These are phyloP conservation scores for Articulospora tetracladia DNA, from an alignment of 495 filamentous ascomycete species.

Conservation along the genomic window DNA sequence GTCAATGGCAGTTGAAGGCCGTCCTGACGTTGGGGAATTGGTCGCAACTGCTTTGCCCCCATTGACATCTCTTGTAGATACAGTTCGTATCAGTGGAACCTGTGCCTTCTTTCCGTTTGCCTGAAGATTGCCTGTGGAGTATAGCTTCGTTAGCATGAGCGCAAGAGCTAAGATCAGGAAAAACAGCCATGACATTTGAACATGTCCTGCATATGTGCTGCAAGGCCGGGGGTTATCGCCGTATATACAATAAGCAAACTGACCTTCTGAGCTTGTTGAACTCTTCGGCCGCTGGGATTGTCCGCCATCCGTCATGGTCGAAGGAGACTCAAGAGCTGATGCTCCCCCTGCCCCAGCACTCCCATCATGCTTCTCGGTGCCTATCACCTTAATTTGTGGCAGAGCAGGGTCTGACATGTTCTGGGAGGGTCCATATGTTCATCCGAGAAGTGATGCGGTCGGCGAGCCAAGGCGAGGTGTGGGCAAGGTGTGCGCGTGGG, in stretches of 20 bases:
- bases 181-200: slow-evolving; percentile 11
- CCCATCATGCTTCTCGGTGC: slow-evolving; percentile 30
- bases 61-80: slow-evolving; percentile 21
- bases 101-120: slow-evolving; percentile 28
- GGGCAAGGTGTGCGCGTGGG: slow-evolving; percentile 6
- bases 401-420: slow-evolving; percentile 34
- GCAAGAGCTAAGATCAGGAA: not conserved
- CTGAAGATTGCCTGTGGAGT: slow-evolving; percentile 21
- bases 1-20: slow-evolving; percentile 41
- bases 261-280: slow-evolving; percentile 26
- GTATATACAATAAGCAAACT: slow-evolving; percentile 3
- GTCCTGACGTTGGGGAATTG: slow-evolving; percentile 6
- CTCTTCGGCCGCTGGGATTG: slow-evolving; percentile 21
- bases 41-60: slow-evolving; percentile 13
- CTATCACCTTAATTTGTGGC: slow-evolving; percentile 38
- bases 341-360: slow-evolving; percentile 6
- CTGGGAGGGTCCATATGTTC: slow-evolving; percentile 23
- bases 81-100: slow-evolving; percentile 27
- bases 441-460: not conserved
- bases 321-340: slow-evolving; percentile 21
- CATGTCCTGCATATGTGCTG: not conserved
- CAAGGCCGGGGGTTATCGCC: not conserved
- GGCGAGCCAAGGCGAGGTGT: not conserved
- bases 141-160: slow-evolving; percentile 9
- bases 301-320: slow-evolving; percentile 23